Evolutionary conservation across 495 filamentous ascomycete species (phyloP).

Genomic region (Usnea hakonensis): DNA sequence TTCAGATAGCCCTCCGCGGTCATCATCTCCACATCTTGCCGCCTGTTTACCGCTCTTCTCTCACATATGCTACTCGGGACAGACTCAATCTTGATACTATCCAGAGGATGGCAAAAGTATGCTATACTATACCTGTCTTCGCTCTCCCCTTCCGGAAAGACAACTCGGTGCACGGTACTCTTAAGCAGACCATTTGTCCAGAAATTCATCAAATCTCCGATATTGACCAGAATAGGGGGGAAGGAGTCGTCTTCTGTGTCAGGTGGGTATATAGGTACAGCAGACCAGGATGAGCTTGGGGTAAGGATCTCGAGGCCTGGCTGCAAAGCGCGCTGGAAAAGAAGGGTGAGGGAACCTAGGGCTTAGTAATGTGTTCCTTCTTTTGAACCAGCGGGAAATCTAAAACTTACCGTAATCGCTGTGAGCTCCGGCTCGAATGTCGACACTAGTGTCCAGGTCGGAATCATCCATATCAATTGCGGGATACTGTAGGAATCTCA

Average conservation of each 20-base stretch:
- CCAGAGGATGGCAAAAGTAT: conserved; percentile 84
- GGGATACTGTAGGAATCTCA: conserved; percentile 24
- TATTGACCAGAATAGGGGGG: conserved; percentile 84
- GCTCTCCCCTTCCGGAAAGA: conserved; percentile 54
- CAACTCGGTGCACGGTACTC: conserved; percentile 81
- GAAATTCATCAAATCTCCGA: conserved; percentile 81
- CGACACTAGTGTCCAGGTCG: conserved; percentile 18
- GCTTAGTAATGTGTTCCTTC: not conserved
- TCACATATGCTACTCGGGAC: conserved; percentile 61
- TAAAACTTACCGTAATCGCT: conserved; percentile 52
- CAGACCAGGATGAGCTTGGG: conserved; percentile 39
- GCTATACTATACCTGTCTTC: conserved; percentile 81
- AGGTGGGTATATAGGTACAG: conserved; percentile 38
- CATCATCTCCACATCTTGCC: conserved; percentile 50
- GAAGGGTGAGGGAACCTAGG: conserved; percentile 49
- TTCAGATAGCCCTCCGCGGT: conserved; percentile 82
- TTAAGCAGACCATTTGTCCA: conserved; percentile 85
- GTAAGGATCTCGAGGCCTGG: conserved; percentile 81
- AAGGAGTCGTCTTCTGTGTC: conserved; percentile 44
- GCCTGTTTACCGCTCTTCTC: conserved; percentile 31
- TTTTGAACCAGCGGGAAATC: conserved; percentile 6
- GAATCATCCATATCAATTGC: conserved; percentile 2
- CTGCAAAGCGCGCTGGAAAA: conserved; percentile 74
- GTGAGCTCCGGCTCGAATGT: conserved; percentile 61
- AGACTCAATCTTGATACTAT: conserved; percentile 57